Percentiles rank a stretch among this genome's conserved stretches.
phyloP scores from a whole-genome alignment of 768 basidiomycete genomes.

The Xerocomellus dryophilus region DNA sequence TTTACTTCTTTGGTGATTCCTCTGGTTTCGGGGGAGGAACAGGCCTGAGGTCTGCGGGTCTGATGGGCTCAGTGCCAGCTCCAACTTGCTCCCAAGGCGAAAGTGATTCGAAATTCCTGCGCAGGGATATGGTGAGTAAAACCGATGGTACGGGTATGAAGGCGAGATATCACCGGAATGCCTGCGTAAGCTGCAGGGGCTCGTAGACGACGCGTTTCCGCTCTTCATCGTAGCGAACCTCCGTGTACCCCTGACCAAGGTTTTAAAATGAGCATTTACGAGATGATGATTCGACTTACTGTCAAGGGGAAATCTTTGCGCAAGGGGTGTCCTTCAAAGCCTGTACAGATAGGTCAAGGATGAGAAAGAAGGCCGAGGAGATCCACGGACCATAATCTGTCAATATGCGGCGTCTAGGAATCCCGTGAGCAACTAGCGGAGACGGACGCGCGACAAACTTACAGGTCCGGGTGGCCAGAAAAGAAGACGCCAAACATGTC shows the following conservation, averaged over 20 bases:
- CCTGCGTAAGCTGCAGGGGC: slow-evolving; percentile 95
- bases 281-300: slow-evolving; percentile 42
- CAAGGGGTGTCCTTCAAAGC: slow-evolving; percentile 95
- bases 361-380: neutral
- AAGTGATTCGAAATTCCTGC: slow-evolving; percentile 87
- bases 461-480: slow-evolving; percentile 94
- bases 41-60: slow-evolving; percentile 73
- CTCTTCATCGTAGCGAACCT: slow-evolving; percentile 97
- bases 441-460: slow-evolving; percentile 33
- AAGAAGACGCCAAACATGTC: slow-evolving; percentile 98
- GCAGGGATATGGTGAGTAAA: neutral
- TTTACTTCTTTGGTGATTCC: slow-evolving; percentile 77
- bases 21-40: slow-evolving; percentile 72
- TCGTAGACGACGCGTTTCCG: slow-evolving; percentile 97
- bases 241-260: slow-evolving; percentile 83
- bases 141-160: neutral
- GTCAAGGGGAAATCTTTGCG: slow-evolving; percentile 98
- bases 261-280: neutral
- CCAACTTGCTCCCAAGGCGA: slow-evolving; percentile 98
- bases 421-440: slow-evolving; percentile 14
- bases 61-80: slow-evolving; percentile 48
- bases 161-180: slow-evolving; percentile 71
- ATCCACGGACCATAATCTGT: slow-evolving; percentile 84
- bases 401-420: slow-evolving; percentile 81
- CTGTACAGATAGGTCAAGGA: slow-evolving; percentile 35